A percentile compares a stretch with the other conserved stretches of the same genome.
Evolutionary conservation across 257 asterid species (phyloP).

Genomic region (Leptodermis oblonga): DNA sequence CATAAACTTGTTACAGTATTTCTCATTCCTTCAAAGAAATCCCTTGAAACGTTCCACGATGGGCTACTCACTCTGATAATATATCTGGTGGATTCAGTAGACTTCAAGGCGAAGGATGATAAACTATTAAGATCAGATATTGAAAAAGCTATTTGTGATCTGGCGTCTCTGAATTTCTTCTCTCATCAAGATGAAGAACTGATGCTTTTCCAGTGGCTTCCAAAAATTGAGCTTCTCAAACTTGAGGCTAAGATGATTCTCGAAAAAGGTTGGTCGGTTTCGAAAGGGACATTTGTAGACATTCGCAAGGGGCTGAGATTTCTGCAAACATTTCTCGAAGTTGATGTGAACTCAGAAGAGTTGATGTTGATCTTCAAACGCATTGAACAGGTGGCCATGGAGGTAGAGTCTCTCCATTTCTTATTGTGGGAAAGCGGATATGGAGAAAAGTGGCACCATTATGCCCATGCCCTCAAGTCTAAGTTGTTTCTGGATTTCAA

Average conservation of each 20-base stretch:
- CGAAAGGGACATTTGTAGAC: not conserved
- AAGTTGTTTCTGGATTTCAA: not conserved
- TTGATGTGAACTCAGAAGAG: not conserved
- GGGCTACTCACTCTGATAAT: not conserved
- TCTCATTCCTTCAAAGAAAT: not conserved
- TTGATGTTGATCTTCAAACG: not conserved
- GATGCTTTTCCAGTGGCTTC: not conserved
- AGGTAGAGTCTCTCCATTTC: not conserved
- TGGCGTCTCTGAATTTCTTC: not conserved
- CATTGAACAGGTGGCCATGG: not conserved
- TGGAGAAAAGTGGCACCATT: not conserved
- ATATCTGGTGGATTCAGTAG: not conserved
- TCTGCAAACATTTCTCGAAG: not conserved
- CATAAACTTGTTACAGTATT: too few species aligned
- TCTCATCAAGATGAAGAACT: not conserved
- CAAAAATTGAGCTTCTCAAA: not conserved
- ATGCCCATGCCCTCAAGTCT: not conserved
- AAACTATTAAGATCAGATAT: not conserved
- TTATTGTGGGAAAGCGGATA: not conserved
- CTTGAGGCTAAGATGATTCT: not conserved
- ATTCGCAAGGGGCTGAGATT: not conserved
- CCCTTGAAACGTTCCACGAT: not conserved
- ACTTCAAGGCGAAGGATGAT: not conserved
- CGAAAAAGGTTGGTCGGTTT: not conserved
- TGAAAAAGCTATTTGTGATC: not conserved